Conservation (phyloP, 306 rosid genomes). For the Abrus precatorius region DNA sequence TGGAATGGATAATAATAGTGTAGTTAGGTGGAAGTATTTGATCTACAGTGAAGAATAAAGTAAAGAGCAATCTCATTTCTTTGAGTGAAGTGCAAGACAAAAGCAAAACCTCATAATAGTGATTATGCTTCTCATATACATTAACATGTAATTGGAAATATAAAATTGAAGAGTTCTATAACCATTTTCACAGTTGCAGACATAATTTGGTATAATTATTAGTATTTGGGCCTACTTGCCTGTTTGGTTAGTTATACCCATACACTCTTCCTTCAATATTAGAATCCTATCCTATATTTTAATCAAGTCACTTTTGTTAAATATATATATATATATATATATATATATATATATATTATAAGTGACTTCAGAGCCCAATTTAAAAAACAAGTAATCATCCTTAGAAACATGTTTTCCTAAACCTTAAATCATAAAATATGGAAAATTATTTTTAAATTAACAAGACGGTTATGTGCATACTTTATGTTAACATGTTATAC, state of each 20-base stretch:
- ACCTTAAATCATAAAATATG: too few species aligned
- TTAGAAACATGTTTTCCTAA: too few species aligned
- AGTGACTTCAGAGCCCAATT: too few species aligned
- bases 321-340: too few species aligned
- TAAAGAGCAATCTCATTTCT: conserved; percentile 45
- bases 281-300: too few species aligned
- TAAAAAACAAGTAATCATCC: too few species aligned
- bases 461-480: too few species aligned
- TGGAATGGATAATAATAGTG: background rate
- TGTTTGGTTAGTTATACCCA: background rate
- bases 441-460: too few species aligned
- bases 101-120: conserved; percentile 26
- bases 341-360: too few species aligned
- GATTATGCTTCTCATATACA: conserved; percentile 27
- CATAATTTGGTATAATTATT: conserved; percentile 7
- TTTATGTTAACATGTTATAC: too few species aligned
- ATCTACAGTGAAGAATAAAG: conserved; percentile 24
- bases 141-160: conserved; percentile 5
- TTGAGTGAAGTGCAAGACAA: conserved; percentile 68
- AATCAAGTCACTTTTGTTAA: too few species aligned
- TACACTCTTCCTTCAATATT: background rate
- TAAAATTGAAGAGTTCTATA: background rate
- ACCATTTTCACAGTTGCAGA: conserved; percentile 26
- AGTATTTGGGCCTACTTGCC: background rate
- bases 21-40: conserved; percentile 37